phyloP scores from a whole-genome alignment of 2,329 filamentous ascomycete species.

The Coleophoma crateriformis region DNA sequence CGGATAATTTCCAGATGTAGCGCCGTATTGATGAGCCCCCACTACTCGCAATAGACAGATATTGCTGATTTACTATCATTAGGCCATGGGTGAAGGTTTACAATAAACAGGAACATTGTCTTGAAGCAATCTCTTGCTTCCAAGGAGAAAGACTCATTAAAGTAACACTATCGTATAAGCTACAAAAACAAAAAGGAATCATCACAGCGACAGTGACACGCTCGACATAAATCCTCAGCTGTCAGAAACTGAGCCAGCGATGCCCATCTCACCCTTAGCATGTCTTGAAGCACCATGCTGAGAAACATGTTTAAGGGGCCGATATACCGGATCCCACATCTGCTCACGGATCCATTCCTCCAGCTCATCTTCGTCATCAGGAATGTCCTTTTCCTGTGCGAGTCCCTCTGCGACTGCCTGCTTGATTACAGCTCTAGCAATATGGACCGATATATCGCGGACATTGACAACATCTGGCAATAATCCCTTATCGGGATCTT shows the following conservation, averaged over 20 bases:
- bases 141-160: no score
- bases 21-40: no score
- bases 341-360: constrained; percentile 64
- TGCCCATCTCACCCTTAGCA: constrained; percentile 53
- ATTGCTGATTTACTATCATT: no score
- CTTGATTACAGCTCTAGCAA: constrained; percentile 70
- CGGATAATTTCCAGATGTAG: no score
- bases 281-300: constrained; percentile 45
- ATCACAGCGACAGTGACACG: no score
- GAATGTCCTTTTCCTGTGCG: constrained; percentile 60
- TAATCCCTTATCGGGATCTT: constrained; percentile 57
- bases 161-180: no score
- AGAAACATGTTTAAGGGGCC: constrained; percentile 54
- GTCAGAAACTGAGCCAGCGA: constrained; percentile 18
- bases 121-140: no score
- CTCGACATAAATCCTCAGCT: no score
- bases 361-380: constrained; percentile 31
- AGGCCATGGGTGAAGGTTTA: no score
- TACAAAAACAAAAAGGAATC: no score
- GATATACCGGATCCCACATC: constrained; percentile 74
- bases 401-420: constrained; percentile 65
- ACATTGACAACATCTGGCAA: constrained; percentile 73
- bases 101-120: no score
- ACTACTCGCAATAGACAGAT: no score
- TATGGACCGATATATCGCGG: constrained; percentile 68